A percentile compares a stretch with the other conserved stretches of the same genome.
These are phyloP conservation scores for Auxenochlorella pyrenoidosa DNA, from an alignment of 139 green algal genomes.

Conservation along the genomic window DNA sequence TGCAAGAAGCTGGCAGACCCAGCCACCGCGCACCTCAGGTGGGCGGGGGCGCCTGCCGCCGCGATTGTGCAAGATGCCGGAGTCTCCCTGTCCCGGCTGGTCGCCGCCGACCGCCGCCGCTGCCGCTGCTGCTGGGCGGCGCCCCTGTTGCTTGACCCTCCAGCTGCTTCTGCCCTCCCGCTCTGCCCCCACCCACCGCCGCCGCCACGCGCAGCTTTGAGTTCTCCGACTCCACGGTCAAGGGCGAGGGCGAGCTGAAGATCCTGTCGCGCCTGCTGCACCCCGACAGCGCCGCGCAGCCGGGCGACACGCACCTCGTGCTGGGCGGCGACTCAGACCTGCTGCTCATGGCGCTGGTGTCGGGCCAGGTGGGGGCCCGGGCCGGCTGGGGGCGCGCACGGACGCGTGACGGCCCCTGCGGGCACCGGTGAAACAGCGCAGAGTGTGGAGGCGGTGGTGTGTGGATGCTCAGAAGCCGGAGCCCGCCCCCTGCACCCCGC, in stretches of 20 bases:
- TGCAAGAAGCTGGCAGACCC: slow-evolving; percentile 50
- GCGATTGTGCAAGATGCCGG: too few relatives aligned
- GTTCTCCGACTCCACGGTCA: slow-evolving; percentile 82
- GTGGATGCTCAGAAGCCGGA: too few relatives aligned
- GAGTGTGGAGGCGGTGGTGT: too few relatives aligned
- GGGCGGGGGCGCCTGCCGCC: not conserved
- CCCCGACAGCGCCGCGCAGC: slow-evolving; percentile 1
- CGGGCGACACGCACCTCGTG: slow-evolving; percentile 59
- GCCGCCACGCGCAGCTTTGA: slow-evolving; percentile 75
- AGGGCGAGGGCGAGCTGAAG: slow-evolving; percentile 94
- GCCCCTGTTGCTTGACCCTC: too few relatives aligned
- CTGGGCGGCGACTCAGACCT: slow-evolving; percentile 86
- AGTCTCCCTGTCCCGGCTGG: too few relatives aligned
- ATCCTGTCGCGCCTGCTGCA: slow-evolving; percentile 77
- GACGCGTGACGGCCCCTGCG: too few relatives aligned
- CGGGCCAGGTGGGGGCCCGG: slow-evolving; percentile 31
- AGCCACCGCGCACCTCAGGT: slow-evolving; percentile 55
- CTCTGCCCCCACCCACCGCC: not conserved
- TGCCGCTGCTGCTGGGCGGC: not conserved
- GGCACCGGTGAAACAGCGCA: too few relatives aligned
- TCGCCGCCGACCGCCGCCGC: too few relatives aligned
- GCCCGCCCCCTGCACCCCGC: not conserved
- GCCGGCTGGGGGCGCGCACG: not conserved
- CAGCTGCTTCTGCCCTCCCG: not conserved
- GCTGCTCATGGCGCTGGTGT: slow-evolving; percentile 77